Conservation (phyloP, 169 alveolate genomes). For the Plasmodium gaboni region DNA sequence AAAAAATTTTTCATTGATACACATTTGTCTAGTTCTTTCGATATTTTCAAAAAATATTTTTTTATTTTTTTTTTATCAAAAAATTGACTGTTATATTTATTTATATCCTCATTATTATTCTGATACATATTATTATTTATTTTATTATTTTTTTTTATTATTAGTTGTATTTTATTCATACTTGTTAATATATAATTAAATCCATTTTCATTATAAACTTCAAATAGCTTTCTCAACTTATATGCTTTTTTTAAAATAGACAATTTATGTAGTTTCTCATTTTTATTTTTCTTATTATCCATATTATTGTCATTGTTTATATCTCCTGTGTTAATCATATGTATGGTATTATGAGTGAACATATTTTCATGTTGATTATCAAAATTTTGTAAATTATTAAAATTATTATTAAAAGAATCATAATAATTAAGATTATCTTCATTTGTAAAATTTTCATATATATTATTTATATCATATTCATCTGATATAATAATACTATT, state of each 20-base stretch:
- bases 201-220: constrained; percentile 50
- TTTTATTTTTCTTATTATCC: constrained; percentile 1
- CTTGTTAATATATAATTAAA: constrained; percentile 23
- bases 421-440: too few species aligned
- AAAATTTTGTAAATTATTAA: too few species aligned
- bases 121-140: too few species aligned
- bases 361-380: neutral
- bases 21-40: constrained; percentile 42
- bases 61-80: constrained; percentile 6
- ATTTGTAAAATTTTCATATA: too few species aligned
- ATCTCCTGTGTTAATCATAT: too few species aligned
- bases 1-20: constrained; percentile 42
- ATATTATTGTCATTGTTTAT: too few species aligned
- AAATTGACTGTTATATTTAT: neutral
- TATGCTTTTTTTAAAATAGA: constrained; percentile 22
- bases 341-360: neutral
- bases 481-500: too few species aligned
- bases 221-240: constrained; percentile 37
- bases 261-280: constrained; percentile 5
- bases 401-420: too few species aligned
- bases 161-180: constrained; percentile 11
- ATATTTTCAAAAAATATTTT: constrained; percentile 3
- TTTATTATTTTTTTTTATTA: neutral
- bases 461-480: too few species aligned
- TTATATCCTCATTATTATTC: neutral